These are phyloP conservation scores for Cercospora beticola DNA, from an alignment of 2,329 filamentous ascomycete species.

Conservation along the genomic window DNA sequence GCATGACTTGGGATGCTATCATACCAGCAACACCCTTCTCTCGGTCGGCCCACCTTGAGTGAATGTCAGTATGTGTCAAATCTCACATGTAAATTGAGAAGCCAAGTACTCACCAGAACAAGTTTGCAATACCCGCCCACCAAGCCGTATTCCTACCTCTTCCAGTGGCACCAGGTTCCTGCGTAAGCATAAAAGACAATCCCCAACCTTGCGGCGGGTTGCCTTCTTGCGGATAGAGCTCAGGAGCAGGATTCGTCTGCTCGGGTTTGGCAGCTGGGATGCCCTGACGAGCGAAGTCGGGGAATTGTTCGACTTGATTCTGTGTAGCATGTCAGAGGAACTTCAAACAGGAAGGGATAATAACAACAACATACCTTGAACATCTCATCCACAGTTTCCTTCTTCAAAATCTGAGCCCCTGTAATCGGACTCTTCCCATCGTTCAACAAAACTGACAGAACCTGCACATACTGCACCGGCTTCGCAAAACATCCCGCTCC, in stretches of 20 bases:
- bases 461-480: slow-evolving; percentile 62
- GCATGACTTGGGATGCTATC: slow-evolving; percentile 40
- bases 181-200: slow-evolving; percentile 43
- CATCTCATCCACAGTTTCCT: slow-evolving; percentile 61
- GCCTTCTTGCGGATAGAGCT: slow-evolving; percentile 39
- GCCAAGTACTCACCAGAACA: slow-evolving; percentile 29
- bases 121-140: slow-evolving; percentile 38
- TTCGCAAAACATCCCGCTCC: slow-evolving; percentile 62
- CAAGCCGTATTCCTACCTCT: slow-evolving; percentile 38
- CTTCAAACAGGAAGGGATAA: no score
- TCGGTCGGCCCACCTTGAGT: slow-evolving; percentile 30
- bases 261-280: slow-evolving; percentile 39
- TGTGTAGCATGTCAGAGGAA: not conserved
- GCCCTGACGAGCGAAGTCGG: slow-evolving; percentile 39
- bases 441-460: slow-evolving; percentile 64
- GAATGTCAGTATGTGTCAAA: not conserved
- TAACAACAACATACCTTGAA: slow-evolving; percentile 45
- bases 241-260: slow-evolving; percentile 42
- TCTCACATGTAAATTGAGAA: not conserved
- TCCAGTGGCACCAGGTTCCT: slow-evolving; percentile 38
- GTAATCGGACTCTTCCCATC: slow-evolving; percentile 61
- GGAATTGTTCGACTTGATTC: slow-evolving; percentile 41
- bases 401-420: slow-evolving; percentile 54
- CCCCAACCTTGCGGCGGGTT: slow-evolving; percentile 65
- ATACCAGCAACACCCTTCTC: slow-evolving; percentile 41